Percentiles rank a stretch among this genome's conserved stretches.
phyloP scores from a whole-genome alignment of 768 basidiomycete species.

The Lanmaoa pseudosensibilis region DNA sequence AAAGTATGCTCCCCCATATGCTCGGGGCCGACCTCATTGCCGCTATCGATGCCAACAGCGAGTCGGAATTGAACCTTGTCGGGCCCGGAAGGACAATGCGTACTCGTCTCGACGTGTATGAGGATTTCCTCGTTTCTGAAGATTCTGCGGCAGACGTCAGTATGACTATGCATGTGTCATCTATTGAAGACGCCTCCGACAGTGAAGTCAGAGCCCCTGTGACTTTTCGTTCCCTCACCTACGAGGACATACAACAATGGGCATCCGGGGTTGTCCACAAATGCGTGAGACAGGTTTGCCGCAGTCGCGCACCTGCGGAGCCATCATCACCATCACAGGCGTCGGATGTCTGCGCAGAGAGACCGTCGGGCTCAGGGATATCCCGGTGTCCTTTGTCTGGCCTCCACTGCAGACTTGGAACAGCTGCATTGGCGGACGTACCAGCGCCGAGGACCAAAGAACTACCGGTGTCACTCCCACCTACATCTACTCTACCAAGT shows the following conservation, averaged over 20 bases:
- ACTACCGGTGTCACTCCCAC: background rate
- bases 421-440: background rate
- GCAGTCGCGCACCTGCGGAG: conserved; percentile 1
- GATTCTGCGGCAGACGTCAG: conserved; percentile 23
- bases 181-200: conserved; percentile 10
- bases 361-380: conserved; percentile 18
- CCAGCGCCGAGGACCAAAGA: background rate
- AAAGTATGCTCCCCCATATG: conserved; percentile 24
- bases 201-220: conserved; percentile 7
- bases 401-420: conserved; percentile 23
- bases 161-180: conserved; percentile 21
- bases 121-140: conserved; percentile 13
- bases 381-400: conserved; percentile 28
- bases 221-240: conserved; percentile 15
- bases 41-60: conserved; percentile 29
- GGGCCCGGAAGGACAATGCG: background rate
- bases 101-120: conserved; percentile 2
- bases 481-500: background rate
- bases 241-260: conserved; percentile 29
- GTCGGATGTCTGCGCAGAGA: conserved; percentile 30
- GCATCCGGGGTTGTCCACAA: conserved; percentile 28
- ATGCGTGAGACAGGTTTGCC: conserved; percentile 19
- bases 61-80: conserved; percentile 20
- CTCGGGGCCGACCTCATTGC: conserved; percentile 30
- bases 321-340: conserved; percentile 28